Base-by-base conservation (phyloP, 2,329 filamentous ascomycete species). In the Fusarium sp. region DNA sequence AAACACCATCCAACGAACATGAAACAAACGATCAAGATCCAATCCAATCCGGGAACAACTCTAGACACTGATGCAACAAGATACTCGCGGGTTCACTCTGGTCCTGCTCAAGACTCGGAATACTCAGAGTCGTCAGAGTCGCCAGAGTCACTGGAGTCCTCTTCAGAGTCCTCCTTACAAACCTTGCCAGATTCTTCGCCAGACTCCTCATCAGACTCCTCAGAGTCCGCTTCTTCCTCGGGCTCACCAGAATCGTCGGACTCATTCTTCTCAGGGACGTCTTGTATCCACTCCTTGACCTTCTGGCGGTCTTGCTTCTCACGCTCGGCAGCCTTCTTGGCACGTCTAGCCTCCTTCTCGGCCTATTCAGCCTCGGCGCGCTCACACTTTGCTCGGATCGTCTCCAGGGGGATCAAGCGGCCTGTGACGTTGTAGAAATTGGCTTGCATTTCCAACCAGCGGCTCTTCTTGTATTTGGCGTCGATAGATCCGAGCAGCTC, bases 401-500 rank as follows among this genome's bases (percentile, higher is more conserved):
- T 73, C 37, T 82, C 80, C 9, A 84, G 73, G 1, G 84, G 81
- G 0, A 86, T 77, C 80, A 85, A 81, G 8, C 82, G 79, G 5
- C 85, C 85, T 0, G 85, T 86, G 52, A 77, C 82, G 67, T 86
- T 86, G 76, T 80, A 83, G 64, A 87, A 86, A 58, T 82, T 83
- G 34, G 84, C 83, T 70, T 87, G 85, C 78, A 86, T 82, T 68
- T 85, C 82, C 1, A 85, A 78, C 83, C 83, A 86, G 27, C 79
- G 80, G 32, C 78, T 77, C 23, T 70, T 76, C 56, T 81, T 79
- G 41, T 81, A 78, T 61, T 80, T 79, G 68, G 79, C 81, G 32
- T 83, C 81, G 2, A 84, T 73, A 8, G 81, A 66, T 3, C 79
- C 83, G 5, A 87, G 80, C 6, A 85, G 76, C 16, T 79, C 75